Conservation (phyloP, 441 rosid genomes). For the Hura crepitans region DNA sequence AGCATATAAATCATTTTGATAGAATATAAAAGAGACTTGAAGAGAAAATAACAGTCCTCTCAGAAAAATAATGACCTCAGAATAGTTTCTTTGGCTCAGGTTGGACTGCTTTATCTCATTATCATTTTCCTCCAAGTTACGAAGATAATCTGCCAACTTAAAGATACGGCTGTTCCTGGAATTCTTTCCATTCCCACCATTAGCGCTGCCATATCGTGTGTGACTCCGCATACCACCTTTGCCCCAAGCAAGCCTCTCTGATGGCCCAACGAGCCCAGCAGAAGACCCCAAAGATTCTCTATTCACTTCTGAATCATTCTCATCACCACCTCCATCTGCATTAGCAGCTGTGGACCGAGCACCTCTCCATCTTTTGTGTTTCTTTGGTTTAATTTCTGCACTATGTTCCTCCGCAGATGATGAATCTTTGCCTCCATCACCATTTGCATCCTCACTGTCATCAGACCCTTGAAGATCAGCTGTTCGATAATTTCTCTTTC, state of each 20-base stretch:
- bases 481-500: conserved; percentile 39
- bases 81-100: background rate
- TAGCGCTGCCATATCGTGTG: conserved; percentile 42
- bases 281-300: conserved; percentile 42
- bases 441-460: conserved; percentile 48
- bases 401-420: conserved; percentile 50
- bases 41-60: conserved; percentile 12
- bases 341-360: conserved; percentile 36
- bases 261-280: conserved; percentile 39
- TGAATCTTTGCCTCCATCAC: conserved; percentile 45
- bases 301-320: conserved; percentile 42
- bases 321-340: conserved; percentile 43
- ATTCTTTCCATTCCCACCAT: conserved; percentile 39
- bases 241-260: conserved; percentile 65
- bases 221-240: conserved; percentile 60
- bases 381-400: conserved; percentile 40
- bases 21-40: background rate
- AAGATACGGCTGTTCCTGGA: conserved; percentile 37
- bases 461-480: conserved; percentile 48
- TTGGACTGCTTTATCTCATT: conserved; percentile 41
- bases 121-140: conserved; percentile 40
- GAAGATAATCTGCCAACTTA: conserved; percentile 46
- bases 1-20: conserved; percentile 12
- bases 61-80: conserved; percentile 1
- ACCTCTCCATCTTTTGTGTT: conserved; percentile 40